phyloP scores from a whole-genome alignment of 1,139 yeast genomes.

The Scheffersomyces cryptocercus region DNA sequence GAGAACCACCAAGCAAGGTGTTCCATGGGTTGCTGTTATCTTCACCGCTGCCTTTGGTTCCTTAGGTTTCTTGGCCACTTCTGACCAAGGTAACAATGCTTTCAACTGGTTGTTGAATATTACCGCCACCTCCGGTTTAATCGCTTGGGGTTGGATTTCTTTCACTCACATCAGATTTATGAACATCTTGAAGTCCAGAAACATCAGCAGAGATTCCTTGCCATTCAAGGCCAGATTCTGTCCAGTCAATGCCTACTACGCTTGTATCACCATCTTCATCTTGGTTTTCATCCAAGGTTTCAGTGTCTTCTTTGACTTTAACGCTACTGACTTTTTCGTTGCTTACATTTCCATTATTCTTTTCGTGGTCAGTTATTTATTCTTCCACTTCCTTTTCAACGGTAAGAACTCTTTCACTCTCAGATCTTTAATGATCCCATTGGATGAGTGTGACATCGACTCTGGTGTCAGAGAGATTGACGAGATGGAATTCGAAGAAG shows the following conservation, averaged over 20 bases:
- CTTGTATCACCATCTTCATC: slow-evolving; percentile 50
- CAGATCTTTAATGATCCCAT: slow-evolving; percentile 38
- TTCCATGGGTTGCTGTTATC: slow-evolving; percentile 62
- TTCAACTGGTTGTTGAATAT: slow-evolving; percentile 85
- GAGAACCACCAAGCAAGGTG: slow-evolving; percentile 60
- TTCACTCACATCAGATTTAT: slow-evolving; percentile 68
- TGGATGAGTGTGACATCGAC: slow-evolving; percentile 63
- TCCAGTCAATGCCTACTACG: slow-evolving; percentile 66
- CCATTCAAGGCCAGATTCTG: slow-evolving; percentile 70
- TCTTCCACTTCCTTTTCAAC: slow-evolving; percentile 52
- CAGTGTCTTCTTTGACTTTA: slow-evolving; percentile 56
- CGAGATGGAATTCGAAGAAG: slow-evolving; percentile 51
- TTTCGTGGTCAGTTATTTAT: slow-evolving; percentile 52
- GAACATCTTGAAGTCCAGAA: slow-evolving; percentile 55
- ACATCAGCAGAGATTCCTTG: slow-evolving; percentile 59
- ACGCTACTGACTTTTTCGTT: slow-evolving; percentile 59
- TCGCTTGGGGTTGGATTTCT: slow-evolving; percentile 72
- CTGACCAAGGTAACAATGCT: slow-evolving; percentile 63
- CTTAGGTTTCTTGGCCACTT: slow-evolving; percentile 65
- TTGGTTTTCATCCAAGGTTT: slow-evolving; percentile 73
- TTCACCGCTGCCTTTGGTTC: slow-evolving; percentile 63
- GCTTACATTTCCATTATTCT: slow-evolving; percentile 65
- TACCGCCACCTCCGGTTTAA: slow-evolving; percentile 73
- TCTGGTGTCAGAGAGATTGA: slow-evolving; percentile 61
- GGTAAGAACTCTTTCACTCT: slow-evolving; percentile 29